These are phyloP conservation scores for Bretschneidera sinensis DNA, from an alignment of 345 rosid species.

Conservation along the genomic window DNA sequence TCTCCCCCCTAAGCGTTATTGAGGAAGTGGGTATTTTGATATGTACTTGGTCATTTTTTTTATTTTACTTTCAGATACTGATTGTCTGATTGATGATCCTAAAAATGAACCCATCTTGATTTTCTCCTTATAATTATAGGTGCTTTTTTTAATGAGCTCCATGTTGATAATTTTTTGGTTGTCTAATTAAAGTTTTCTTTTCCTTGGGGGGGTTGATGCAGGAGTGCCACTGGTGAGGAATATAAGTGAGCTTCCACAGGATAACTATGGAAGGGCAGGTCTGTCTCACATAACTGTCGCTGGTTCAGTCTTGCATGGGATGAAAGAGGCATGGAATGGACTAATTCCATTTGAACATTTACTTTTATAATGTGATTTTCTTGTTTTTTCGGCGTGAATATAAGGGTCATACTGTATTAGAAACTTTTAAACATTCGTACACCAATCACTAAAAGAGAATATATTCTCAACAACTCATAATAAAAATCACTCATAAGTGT, in stretches of 20 bases:
- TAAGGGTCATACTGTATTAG: no score
- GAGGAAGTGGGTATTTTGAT: background rate
- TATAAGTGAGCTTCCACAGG: conserved; percentile 64
- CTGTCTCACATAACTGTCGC: conserved; percentile 76
- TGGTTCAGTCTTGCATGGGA: conserved; percentile 63
- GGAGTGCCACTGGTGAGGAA: conserved; percentile 71
- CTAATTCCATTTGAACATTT: background rate
- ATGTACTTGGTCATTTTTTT: background rate
- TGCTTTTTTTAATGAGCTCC: background rate
- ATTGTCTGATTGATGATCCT: background rate
- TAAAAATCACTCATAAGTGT: no score
- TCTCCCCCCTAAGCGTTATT: no score
- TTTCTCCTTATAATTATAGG: background rate
- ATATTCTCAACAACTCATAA: background rate
- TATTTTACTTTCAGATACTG: background rate
- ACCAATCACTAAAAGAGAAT: no score
- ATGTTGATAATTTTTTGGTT: background rate
- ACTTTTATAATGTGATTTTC: background rate
- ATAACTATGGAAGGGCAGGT: conserved; percentile 72
- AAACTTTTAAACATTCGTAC: no score
- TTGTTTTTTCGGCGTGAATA: no score
- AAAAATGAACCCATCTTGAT: background rate
- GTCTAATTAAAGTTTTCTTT: no score
- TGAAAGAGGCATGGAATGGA: conserved; percentile 55
- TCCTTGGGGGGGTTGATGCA: conserved; percentile 16